Conservation (phyloP, 257 asterid genomes). For the Nicotiana obtusifolia region DNA sequence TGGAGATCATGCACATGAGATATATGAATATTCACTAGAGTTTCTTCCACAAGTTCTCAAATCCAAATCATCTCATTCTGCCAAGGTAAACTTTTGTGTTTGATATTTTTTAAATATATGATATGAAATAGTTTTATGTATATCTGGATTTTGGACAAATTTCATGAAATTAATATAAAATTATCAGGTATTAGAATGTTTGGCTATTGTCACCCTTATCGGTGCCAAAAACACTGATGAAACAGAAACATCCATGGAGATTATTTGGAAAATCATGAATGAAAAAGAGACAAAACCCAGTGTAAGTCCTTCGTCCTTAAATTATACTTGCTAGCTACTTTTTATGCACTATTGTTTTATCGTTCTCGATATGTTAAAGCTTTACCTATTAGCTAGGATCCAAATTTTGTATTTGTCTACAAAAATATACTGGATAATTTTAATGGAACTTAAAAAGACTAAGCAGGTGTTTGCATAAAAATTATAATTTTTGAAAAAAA, state of each 20-base stretch:
- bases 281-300: conserved; percentile 4
- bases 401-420: too few relatives aligned
- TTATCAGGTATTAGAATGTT: conserved; percentile 21
- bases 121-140: not conserved
- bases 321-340: not conserved
- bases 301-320: conserved; percentile 7
- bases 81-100: not conserved
- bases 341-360: too few relatives aligned
- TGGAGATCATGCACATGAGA: conserved; percentile 30
- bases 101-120: not conserved
- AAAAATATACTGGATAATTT: too few relatives aligned
- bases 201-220: conserved; percentile 27
- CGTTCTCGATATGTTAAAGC: not conserved
- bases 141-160: not conserved
- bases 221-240: conserved; percentile 24
- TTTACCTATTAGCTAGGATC: too few relatives aligned
- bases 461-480: too few relatives aligned
- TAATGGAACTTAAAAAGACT: too few relatives aligned
- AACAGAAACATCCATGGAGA: conserved; percentile 32
- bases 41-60: conserved; percentile 24
- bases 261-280: conserved; percentile 25
- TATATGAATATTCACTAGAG: conserved; percentile 24
- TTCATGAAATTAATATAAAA: not conserved
- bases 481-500: too few relatives aligned
- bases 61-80: not conserved